A percentile compares a stretch with the other conserved stretches of the same genome.
Conservation (phyloP, 1,284 basidiomycete species). For the Pseudozyma sp. region DNA sequence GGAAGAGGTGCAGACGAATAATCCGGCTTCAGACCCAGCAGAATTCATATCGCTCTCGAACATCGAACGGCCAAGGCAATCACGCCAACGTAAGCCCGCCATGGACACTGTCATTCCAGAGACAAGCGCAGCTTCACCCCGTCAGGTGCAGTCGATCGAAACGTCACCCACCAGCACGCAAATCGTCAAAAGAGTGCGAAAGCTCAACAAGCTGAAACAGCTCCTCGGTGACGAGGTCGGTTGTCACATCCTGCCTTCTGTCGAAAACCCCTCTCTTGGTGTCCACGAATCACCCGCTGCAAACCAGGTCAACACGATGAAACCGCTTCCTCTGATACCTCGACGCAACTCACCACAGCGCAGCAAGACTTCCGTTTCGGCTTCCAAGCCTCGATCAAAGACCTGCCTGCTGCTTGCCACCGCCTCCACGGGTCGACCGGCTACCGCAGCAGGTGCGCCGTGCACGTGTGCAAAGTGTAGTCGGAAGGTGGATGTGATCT, state of each 20-base stretch:
- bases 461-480: not conserved
- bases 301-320: constrained; percentile 4
- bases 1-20: too few relatives aligned
- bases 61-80: too few relatives aligned
- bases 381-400: not conserved
- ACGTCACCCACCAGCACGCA: constrained; percentile 32
- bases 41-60: too few relatives aligned
- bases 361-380: constrained; percentile 4
- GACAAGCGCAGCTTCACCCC: not conserved
- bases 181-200: constrained; percentile 27
- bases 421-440: not conserved
- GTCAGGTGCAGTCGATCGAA: not conserved
- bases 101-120: not conserved
- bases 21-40: too few relatives aligned
- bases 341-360: not conserved
- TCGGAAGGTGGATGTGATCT: not conserved
- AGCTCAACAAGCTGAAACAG: constrained; percentile 36
- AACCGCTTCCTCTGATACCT: constrained; percentile 19
- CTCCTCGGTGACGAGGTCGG: constrained; percentile 33
- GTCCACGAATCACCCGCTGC: not conserved
- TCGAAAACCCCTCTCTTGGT: not conserved
- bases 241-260: constrained; percentile 1
- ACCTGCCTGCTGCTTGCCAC: not conserved
- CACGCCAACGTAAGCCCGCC: too few relatives aligned
- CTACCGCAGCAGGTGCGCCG: not conserved